These are phyloP conservation scores for Coemansia sp. DNA, from an alignment of 371 early-diverging fungal species.

Conservation along the genomic window DNA sequence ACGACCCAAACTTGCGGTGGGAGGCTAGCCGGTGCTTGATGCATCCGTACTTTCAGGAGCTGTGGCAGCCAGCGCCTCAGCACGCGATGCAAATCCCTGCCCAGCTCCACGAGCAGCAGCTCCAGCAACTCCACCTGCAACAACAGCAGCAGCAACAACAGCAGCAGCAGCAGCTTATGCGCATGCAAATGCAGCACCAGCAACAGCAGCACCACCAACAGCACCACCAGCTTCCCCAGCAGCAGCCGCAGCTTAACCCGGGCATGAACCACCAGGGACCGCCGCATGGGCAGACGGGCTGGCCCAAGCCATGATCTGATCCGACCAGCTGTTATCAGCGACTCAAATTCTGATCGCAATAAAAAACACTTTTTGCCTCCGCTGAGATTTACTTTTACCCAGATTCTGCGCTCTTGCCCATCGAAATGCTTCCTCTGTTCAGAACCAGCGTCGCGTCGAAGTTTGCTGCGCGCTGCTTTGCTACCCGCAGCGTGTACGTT, in stretches of 20 bases:
- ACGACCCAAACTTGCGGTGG: slow-evolving; percentile 80
- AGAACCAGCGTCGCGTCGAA: slow-evolving; percentile 3
- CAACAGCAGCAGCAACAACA: slow-evolving; percentile 48
- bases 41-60: slow-evolving; percentile 82
- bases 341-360: background rate
- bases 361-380: background rate
- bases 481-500: slow-evolving; percentile 26
- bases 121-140: slow-evolving; percentile 40
- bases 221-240: slow-evolving; percentile 25
- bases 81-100: slow-evolving; percentile 47
- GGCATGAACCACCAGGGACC: slow-evolving; percentile 25
- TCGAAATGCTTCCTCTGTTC: slow-evolving; percentile 10
- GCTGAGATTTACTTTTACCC: background rate
- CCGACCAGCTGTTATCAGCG: background rate
- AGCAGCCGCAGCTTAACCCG: slow-evolving; percentile 22
- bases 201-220: slow-evolving; percentile 31
- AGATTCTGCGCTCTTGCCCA: background rate
- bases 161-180: slow-evolving; percentile 38
- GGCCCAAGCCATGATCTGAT: slow-evolving; percentile 4
- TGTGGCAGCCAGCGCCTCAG: slow-evolving; percentile 46
- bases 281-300: slow-evolving; percentile 17
- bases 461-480: slow-evolving; percentile 9
- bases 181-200: slow-evolving; percentile 34
- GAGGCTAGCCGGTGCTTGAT: slow-evolving; percentile 81
- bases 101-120: slow-evolving; percentile 44